Base-by-base conservation (phyloP, 805 yeast genomes). In the Saturnispora sanitii region DNA sequence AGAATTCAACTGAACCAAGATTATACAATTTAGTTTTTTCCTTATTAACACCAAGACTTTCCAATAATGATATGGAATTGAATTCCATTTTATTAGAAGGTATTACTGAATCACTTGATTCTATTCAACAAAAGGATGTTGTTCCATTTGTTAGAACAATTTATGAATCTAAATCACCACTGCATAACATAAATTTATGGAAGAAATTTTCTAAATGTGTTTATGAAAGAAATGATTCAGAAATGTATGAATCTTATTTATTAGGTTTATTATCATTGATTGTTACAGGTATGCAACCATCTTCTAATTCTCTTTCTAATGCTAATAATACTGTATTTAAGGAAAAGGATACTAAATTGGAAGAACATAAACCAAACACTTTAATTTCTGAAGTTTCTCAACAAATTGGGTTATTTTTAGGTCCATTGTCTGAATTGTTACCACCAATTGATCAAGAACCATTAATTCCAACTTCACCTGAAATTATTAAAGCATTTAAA, bases 11-110 rank as follows among this genome's bases (percentile, higher is more conserved):
- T 33, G 92, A 82, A 48, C 77, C 75, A 42, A 72, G 83, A 15
- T 81, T 90, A 23, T 75, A 82, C 15, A 78, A 82, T 3, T 68
- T 92, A 48, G 79, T 94, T 0, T 77, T 84, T 12, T 80, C 95
- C 0, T 77, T 92, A 29, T 67, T 92, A 42, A 75, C 84, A 12
- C 96, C 88, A 56, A 88, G 87, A 53, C 65, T 79, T 4, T 49
- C 49, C 32, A 66, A 62, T 32, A 59, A 61, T 16, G 71, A 78
- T 16, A 62, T 73, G 13, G 71, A 72, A 18, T 62, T 78, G 35
- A 82, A 81, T 31, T 61, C 64, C 2, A 56, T 71, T 23, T 69
- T 84, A 31, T 60, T 84, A 21, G 64, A 69, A 29, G 88, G 87
- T 0, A 64, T 84, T 30, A 71, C 80, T 1, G 66, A 69, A 8